Evolutionary conservation across 2,329 filamentous ascomycete species (phyloP).

Genomic region (Alternaria gansuensis): DNA sequence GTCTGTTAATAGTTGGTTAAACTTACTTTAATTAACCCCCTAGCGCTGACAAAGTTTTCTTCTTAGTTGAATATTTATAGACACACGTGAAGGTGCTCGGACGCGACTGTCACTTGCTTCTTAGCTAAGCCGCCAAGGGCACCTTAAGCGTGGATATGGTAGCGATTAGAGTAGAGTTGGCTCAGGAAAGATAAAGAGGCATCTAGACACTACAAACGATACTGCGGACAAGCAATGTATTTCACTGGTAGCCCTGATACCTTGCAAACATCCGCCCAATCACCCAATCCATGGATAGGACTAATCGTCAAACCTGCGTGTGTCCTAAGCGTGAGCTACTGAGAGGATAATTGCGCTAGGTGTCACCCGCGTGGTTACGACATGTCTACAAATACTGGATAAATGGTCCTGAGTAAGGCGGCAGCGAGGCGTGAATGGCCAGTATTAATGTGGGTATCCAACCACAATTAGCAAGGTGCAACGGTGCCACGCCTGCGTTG

Average conservation of each 20-base stretch:
- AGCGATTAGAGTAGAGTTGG: not conserved
- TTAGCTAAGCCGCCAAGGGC: not conserved
- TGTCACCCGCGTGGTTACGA: slow-evolving; percentile 12
- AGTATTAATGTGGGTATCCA: slow-evolving; percentile 11
- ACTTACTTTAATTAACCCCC: too few species aligned
- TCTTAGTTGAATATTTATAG: not conserved
- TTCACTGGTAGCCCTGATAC: not conserved
- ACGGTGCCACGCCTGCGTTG: not conserved
- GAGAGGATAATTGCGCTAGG: not conserved
- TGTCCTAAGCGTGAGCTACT: not conserved
- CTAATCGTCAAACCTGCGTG: slow-evolving; percentile 2
- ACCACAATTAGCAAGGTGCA: slow-evolving; percentile 8
- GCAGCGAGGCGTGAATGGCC: slow-evolving; percentile 13
- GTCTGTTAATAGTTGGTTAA: too few species aligned
- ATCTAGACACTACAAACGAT: not conserved
- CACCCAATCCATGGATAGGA: not conserved
- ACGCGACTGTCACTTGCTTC: not conserved
- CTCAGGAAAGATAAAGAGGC: not conserved
- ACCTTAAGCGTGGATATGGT: not conserved
- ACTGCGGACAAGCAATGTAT: not conserved
- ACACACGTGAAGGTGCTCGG: not conserved
- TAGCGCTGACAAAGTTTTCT: too few species aligned
- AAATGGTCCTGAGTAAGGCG: slow-evolving; percentile 4
- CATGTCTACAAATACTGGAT: slow-evolving; percentile 8
- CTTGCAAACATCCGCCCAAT: slow-evolving; percentile 13